phyloP scores from a whole-genome alignment of 2,329 filamentous ascomycete genomes.

The Rasamsonia emersonii region DNA sequence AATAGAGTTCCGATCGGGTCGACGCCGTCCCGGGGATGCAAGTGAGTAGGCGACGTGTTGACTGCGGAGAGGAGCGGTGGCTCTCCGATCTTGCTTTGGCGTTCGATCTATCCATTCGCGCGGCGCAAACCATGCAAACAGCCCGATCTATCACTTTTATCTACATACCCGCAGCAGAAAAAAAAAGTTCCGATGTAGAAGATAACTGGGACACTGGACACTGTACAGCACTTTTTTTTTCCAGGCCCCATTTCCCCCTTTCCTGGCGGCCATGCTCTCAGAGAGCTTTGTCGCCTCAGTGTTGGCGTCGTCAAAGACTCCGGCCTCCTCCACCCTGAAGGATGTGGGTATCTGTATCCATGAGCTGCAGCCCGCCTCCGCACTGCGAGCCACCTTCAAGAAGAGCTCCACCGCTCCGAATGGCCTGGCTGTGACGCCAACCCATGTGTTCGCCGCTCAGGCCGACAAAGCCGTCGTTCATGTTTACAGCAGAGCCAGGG shows the following conservation, averaged over 20 bases:
- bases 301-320: constrained; percentile 31
- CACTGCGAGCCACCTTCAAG: constrained; percentile 75
- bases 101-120: too few relatives aligned
- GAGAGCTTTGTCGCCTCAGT: constrained; percentile 41
- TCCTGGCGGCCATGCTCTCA: constrained; percentile 35
- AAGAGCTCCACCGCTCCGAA: constrained; percentile 77
- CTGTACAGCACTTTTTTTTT: too few relatives aligned
- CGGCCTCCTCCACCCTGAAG: constrained; percentile 47
- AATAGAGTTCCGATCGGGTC: too few relatives aligned
- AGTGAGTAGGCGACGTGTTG: background rate
- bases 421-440: constrained; percentile 68
- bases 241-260: constrained; percentile 1
- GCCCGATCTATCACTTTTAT: constrained; percentile 8
- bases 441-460: constrained; percentile 87
- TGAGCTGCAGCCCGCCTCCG: constrained; percentile 66
- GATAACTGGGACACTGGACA: too few relatives aligned
- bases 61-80: too few relatives aligned
- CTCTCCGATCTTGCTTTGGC: too few relatives aligned
- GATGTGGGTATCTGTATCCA: constrained; percentile 85
- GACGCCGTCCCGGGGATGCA: too few relatives aligned
- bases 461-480: constrained; percentile 85
- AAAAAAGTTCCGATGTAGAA: constrained; percentile 3
- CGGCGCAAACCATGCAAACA: constrained; percentile 28
- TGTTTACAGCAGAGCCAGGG: constrained; percentile 76
- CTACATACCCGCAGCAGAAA: constrained; percentile 1